Evolutionary conservation across 1,139 yeast genomes (phyloP), one percentile per base, ranked within the genome.

Genomic region (Kluyveromyces sp.): DNA sequence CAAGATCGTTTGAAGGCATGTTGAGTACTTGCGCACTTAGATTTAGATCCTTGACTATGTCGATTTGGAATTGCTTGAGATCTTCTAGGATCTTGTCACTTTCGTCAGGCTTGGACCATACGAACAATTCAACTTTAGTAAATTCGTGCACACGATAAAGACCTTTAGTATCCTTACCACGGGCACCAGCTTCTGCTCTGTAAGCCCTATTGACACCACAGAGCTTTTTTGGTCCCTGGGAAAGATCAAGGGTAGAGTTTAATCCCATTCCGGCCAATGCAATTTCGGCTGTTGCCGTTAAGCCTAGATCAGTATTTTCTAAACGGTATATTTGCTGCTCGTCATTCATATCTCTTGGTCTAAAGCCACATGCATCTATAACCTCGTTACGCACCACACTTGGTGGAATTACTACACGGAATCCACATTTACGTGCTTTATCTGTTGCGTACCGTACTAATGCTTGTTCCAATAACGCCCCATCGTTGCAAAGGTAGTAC

Each of bases 161-260:
- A 0, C 99, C 99, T 58, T 82, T 81, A 0, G 97, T 88, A 54
- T 89, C 97, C 54, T 78, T 78, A 1, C 99, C 99, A 49, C 96
- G 76, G 2, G 98, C 94, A 1, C 98, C 98, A 0, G 98, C 98
- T 63, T 94, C 99, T 0, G 97, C 96, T 53, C 99, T 74, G 61
- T 81, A 94, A 51, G 96, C 80, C 54, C 97, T 73, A 42, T 95
- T 84, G 1, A 88, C 74, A 0, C 97, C 99, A 7, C 82, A 95
- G 42, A 78, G 74, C 56, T 77, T 79, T 66, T 66, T 34, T 54
- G 61, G 52, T 63, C 71, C 50, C 1, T 41, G 39, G 3, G 59
- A 56, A 10, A 68, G 58, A 25, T 60, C 53, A 39, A 78, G 62
- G 0, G 65, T 61, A 41, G 63, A 65, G 51, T 78, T 71, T 27